These are phyloP conservation scores for Fusarium palustre DNA, from an alignment of 2,329 filamentous ascomycete genomes.

Conservation along the genomic window DNA sequence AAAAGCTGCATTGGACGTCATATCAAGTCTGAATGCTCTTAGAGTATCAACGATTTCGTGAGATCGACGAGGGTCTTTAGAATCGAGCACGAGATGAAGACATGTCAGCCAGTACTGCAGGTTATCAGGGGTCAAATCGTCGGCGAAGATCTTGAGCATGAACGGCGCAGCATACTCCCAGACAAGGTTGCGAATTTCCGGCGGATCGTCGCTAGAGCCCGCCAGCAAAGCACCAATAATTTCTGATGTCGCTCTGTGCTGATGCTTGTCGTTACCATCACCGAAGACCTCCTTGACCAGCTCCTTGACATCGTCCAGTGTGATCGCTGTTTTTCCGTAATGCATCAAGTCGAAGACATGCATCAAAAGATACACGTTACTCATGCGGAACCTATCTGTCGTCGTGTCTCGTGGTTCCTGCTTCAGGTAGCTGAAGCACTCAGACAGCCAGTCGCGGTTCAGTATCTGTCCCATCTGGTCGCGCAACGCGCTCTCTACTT, in stretches of 20 bases:
- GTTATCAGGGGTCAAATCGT: constrained; percentile 94
- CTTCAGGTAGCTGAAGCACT: constrained; percentile 93
- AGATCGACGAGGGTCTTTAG: constrained; percentile 87
- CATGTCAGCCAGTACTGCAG: constrained; percentile 95
- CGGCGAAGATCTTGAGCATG: constrained; percentile 85
- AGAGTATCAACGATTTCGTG: constrained; percentile 89
- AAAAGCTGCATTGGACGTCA: constrained; percentile 96
- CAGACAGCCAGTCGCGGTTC: constrained; percentile 85
- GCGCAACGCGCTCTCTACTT: constrained; percentile 78
- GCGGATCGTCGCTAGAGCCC: constrained; percentile 81
- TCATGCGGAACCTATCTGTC: constrained; percentile 89
- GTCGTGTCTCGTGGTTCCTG: constrained; percentile 89
- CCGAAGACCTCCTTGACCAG: constrained; percentile 82
- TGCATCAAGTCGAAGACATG: constrained; percentile 92
- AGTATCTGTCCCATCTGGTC: constrained; percentile 83
- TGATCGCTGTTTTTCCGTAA: constrained; percentile 79
- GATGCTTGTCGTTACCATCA: constrained; percentile 96
- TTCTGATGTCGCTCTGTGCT: constrained; percentile 94
- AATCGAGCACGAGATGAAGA: constrained; percentile 87
- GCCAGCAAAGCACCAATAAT: constrained; percentile 88
- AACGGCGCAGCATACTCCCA: constrained; percentile 95
- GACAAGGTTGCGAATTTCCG: constrained; percentile 77
- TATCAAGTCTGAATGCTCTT: constrained; percentile 87
- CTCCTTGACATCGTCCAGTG: constrained; percentile 88
- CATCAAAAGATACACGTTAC: constrained; percentile 86